Evolutionary conservation across 108 stramenopile genomes (phyloP).

Genomic region (Fragilaria radians): DNA sequence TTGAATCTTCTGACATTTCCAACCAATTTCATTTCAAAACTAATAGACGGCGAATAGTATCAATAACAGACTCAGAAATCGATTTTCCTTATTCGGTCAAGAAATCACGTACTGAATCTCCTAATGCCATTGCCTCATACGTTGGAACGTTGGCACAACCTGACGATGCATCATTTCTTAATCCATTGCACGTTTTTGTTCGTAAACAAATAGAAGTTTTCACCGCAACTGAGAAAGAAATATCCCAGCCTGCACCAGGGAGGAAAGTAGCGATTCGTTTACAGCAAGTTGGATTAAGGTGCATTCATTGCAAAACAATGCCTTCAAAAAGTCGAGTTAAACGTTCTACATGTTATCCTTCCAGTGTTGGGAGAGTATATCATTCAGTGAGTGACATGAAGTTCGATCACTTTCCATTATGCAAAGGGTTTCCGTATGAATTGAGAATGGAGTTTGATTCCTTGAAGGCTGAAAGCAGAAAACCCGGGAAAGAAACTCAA

Average conservation of each 20-base stretch:
- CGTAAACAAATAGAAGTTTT: constrained; percentile 57
- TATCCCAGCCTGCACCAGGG: constrained; percentile 45
- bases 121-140: neutral
- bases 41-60: too few relatives aligned
- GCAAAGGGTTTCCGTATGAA: constrained; percentile 22
- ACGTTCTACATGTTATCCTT: constrained; percentile 50
- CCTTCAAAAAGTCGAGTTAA: constrained; percentile 27
- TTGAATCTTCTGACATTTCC: too few relatives aligned
- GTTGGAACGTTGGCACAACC: constrained; percentile 13
- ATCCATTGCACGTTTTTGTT: constrained; percentile 44
- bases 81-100: too few relatives aligned
- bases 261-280: constrained; percentile 38
- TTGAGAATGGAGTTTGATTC: constrained; percentile 20
- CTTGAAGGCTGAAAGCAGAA: constrained; percentile 25
- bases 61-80: too few relatives aligned
- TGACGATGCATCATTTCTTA: constrained; percentile 20
- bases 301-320: constrained; percentile 41
- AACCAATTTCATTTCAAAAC: too few relatives aligned
- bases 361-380: constrained; percentile 38
- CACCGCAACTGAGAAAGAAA: constrained; percentile 30
- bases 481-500: neutral
- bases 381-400: constrained; percentile 59
- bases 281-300: constrained; percentile 52
- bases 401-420: constrained; percentile 51
- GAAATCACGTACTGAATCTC: too few relatives aligned